Conservation (phyloP, 305 asterid species). For the Fraxinus paxiana region DNA sequence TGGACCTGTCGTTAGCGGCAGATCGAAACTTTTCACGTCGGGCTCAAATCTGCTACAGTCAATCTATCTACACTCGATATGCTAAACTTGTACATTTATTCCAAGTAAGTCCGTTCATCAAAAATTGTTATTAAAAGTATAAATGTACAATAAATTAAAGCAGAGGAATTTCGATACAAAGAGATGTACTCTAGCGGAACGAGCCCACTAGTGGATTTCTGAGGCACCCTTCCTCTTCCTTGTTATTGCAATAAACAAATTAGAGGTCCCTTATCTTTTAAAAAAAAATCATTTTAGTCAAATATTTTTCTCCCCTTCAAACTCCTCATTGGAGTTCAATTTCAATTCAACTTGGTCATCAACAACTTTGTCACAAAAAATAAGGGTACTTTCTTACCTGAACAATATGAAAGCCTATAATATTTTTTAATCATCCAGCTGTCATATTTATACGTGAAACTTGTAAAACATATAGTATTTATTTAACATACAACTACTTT, state of each 20-base stretch:
- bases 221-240: neutral
- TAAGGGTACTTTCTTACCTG: neutral
- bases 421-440: neutral
- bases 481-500: neutral
- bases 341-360: neutral
- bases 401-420: neutral
- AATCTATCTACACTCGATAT: neutral
- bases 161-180: neutral
- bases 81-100: neutral
- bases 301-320: neutral
- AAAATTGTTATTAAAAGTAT: neutral
- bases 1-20: constrained; percentile 15
- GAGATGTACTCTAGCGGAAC: neutral
- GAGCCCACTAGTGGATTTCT: neutral
- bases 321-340: neutral
- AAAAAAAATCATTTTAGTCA: neutral
- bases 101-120: neutral
- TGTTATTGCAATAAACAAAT: neutral
- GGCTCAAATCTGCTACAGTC: constrained; percentile 15
- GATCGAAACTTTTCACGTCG: constrained; percentile 20
- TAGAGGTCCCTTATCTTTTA: neutral
- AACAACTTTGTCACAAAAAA: neutral
- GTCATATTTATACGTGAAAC: neutral
- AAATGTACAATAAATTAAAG: neutral
- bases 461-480: neutral